Conservation (phyloP, 495 filamentous ascomycete genomes). For the Penicillium malachiteum region DNA sequence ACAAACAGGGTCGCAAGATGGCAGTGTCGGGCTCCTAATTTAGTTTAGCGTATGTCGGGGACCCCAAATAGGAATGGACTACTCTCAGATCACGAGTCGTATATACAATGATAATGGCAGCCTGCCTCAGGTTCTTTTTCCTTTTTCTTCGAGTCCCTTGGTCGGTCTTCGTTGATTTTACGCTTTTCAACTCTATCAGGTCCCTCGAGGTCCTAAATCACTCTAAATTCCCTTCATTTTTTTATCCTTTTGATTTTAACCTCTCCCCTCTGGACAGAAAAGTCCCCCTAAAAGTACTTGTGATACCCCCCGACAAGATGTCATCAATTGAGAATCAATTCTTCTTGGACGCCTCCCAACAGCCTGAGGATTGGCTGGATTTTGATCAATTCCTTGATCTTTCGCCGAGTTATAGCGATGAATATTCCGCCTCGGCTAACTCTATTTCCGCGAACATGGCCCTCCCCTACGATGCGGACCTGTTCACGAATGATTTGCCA, state of each 20-base stretch:
- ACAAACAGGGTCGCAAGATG: background rate
- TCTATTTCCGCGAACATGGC: constrained; percentile 38
- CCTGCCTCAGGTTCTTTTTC: constrained; percentile 21
- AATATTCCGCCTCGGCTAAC: constrained; percentile 31
- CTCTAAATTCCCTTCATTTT: constrained; percentile 10
- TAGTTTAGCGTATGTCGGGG: constrained; percentile 34
- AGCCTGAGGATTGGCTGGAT: constrained; percentile 34
- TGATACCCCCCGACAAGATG: constrained; percentile 15
- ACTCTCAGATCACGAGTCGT: background rate
- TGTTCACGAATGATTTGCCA: constrained; percentile 21
- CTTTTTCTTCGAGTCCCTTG: constrained; percentile 6
- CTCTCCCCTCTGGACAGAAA: background rate
- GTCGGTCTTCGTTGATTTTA: constrained; percentile 6
- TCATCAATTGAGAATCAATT: constrained; percentile 26
- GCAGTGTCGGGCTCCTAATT: constrained; percentile 35
- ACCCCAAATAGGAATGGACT: constrained; percentile 27
- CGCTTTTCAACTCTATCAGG: constrained; percentile 4
- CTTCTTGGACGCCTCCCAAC: constrained; percentile 14
- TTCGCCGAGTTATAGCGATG: constrained; percentile 30
- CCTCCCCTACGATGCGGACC: constrained; percentile 28
- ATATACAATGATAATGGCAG: constrained; percentile 11
- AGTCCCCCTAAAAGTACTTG: constrained; percentile 2
- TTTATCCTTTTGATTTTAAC: background rate
- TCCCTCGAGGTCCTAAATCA: constrained; percentile 8
- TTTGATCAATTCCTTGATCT: constrained; percentile 43